Percentiles rank a stretch among this genome's conserved stretches.
These are phyloP conservation scores for Salix caprea DNA, from an alignment of 345 rosid species.

Conservation along the genomic window DNA sequence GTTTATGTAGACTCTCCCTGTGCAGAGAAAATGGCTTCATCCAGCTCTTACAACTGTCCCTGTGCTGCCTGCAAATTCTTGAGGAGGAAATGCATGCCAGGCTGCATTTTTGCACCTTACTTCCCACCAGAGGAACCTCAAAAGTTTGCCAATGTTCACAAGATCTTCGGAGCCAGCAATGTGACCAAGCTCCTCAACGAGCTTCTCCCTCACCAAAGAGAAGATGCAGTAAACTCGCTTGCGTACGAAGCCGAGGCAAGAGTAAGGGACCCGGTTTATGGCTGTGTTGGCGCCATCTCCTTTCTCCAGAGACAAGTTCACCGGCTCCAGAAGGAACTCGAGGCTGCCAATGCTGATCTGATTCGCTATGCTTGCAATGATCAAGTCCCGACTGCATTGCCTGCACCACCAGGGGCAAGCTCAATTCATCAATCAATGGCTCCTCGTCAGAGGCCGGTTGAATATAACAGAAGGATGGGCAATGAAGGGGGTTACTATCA, in stretches of 20 bases:
- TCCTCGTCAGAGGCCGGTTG: conserved; percentile 14
- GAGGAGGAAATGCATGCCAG: conserved; percentile 88
- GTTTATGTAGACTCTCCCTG: not conserved
- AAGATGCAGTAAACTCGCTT: conserved; percentile 89
- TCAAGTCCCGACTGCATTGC: conserved; percentile 19
- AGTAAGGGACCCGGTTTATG: conserved; percentile 85
- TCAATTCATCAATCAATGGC: conserved; percentile 4
- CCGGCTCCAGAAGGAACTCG: conserved; percentile 88
- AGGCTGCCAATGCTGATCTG: conserved; percentile 75
- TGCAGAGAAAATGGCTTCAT: conserved; percentile 43
- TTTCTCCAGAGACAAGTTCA: conserved; percentile 88
- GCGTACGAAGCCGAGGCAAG: conserved; percentile 96
- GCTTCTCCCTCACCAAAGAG: conserved; percentile 84
- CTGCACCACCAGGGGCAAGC: conserved; percentile 10
- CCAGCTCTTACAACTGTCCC: conserved; percentile 89
- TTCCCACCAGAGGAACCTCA: conserved; percentile 97
- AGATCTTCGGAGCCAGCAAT: conserved; percentile 94
- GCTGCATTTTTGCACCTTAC: conserved; percentile 91
- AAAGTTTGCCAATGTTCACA: conserved; percentile 89
- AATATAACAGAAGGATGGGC: conserved; percentile 29
- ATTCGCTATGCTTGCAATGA: conserved; percentile 39
- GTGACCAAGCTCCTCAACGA: conserved; percentile 87
- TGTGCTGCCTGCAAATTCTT: conserved; percentile 97
- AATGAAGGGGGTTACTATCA: conserved; percentile 30
- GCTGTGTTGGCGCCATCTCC: conserved; percentile 86